phyloP scores from a whole-genome alignment of 2,329 filamentous ascomycete species.

The Coleophoma crateriformis region DNA sequence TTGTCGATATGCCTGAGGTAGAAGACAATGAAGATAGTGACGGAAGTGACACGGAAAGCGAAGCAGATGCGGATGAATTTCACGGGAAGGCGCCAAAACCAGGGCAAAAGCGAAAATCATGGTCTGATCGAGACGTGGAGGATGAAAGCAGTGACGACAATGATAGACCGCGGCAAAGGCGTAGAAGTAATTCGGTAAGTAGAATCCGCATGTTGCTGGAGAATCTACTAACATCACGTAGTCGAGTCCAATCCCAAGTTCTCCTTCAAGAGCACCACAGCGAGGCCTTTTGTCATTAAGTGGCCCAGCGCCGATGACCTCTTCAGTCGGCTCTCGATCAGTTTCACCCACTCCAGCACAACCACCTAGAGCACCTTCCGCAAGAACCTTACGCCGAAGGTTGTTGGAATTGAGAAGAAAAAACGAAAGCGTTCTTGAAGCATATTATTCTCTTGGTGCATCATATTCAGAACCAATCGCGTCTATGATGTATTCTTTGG shows the following conservation, averaged over 20 bases:
- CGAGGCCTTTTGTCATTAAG: slow-evolving; percentile 53
- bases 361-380: slow-evolving; percentile 58
- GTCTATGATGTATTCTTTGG: slow-evolving; percentile 89
- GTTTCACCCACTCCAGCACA: slow-evolving; percentile 50
- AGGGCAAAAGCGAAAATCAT: slow-evolving; percentile 75
- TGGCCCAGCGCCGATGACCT: slow-evolving; percentile 39
- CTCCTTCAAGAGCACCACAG: slow-evolving; percentile 54
- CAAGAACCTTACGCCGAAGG: slow-evolving; percentile 64
- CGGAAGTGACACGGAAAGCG: slow-evolving; percentile 44
- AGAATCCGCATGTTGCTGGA: background rate
- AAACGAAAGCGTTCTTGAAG: slow-evolving; percentile 69
- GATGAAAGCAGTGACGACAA: slow-evolving; percentile 64
- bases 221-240: slow-evolving; percentile 25
- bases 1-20: slow-evolving; percentile 84
- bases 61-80: slow-evolving; percentile 48
- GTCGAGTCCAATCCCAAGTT: slow-evolving; percentile 62
- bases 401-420: slow-evolving; percentile 71
- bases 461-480: slow-evolving; percentile 95
- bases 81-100: slow-evolving; percentile 43
- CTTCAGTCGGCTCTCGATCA: slow-evolving; percentile 27
- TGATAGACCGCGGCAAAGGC: slow-evolving; percentile 70
- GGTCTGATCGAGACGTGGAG: slow-evolving; percentile 65
- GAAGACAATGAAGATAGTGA: slow-evolving; percentile 53
- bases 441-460: slow-evolving; percentile 81
- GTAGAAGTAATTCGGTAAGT: slow-evolving; percentile 82